These are phyloP conservation scores for Spathaspora arborariae DNA, from an alignment of 805 yeast species.

Conservation along the genomic window DNA sequence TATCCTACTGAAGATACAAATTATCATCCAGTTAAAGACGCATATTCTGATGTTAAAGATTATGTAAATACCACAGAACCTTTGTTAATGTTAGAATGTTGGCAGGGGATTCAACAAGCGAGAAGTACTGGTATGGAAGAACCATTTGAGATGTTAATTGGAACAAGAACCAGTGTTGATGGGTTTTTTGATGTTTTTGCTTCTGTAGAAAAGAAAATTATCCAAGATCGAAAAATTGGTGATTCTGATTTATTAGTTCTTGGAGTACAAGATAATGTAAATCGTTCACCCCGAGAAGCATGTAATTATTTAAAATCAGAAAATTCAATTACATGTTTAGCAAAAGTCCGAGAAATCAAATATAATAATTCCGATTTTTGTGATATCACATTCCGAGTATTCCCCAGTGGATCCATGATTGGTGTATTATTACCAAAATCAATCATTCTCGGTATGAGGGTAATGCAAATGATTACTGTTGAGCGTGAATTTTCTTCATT, in stretches of 20 bases:
- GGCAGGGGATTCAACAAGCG: conserved; percentile 83
- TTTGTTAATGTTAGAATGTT: conserved; percentile 78
- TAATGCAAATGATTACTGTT: conserved; percentile 84
- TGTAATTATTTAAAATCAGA: conserved; percentile 26
- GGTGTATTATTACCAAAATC: conserved; percentile 60
- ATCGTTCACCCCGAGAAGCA: conserved; percentile 14
- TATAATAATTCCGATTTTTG: conserved; percentile 58
- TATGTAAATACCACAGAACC: conserved; percentile 76
- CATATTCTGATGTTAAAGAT: conserved; percentile 55
- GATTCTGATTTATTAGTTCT: conserved; percentile 76
- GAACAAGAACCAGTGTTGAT: conserved; percentile 78
- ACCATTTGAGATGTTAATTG: conserved; percentile 68
- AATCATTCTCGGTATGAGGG: conserved; percentile 62
- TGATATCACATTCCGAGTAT: conserved; percentile 73
- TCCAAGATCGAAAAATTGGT: conserved; percentile 51
- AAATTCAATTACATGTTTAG: conserved; percentile 58
- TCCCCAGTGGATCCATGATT: conserved; percentile 49
- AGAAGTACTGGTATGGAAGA: conserved; percentile 55
- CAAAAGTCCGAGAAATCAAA: conserved; percentile 74
- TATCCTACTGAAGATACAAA: conserved; percentile 52
- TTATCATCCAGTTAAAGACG: conserved; percentile 49
- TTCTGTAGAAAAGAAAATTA: conserved; percentile 51
- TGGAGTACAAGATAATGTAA: conserved; percentile 30
- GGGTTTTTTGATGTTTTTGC: conserved; percentile 86
- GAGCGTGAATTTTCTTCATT: conserved; percentile 91